phyloP scores from a whole-genome alignment of 345 rosid genomes.

The Pelargonium nanum region DNA sequence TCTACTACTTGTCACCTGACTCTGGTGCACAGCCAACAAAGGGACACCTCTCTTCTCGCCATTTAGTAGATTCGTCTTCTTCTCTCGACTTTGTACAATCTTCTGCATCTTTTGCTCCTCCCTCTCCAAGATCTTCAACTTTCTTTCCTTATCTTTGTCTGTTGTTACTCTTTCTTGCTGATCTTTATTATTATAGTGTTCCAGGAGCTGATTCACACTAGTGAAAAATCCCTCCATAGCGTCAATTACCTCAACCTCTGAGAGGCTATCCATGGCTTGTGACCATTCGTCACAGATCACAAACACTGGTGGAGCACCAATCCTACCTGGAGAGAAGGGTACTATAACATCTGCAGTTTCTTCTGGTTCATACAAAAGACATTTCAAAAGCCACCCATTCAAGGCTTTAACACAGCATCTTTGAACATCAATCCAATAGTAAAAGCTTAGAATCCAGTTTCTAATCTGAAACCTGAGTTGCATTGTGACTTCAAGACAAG shows the following conservation, averaged over 20 bases:
- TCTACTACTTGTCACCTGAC: no score
- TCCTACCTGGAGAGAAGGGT: constrained; percentile 26
- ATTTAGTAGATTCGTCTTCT: constrained; percentile 10
- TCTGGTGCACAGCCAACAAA: no score
- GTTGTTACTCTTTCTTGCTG: constrained; percentile 16
- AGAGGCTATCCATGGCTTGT: constrained; percentile 12
- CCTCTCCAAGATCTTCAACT: constrained; percentile 22
- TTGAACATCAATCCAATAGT: constrained; percentile 46
- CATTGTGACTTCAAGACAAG: constrained; percentile 27
- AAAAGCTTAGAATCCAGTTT: constrained; percentile 39
- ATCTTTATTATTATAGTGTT: constrained; percentile 2
- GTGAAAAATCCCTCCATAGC: constrained; percentile 11
- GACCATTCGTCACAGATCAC: constrained; percentile 27
- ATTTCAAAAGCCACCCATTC: constrained; percentile 53
- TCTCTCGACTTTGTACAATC: constrained; percentile 11
- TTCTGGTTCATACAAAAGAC: constrained; percentile 38
- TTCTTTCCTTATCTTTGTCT: constrained; percentile 25
- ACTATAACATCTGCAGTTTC: constrained; percentile 28
- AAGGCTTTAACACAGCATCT: constrained; percentile 45
- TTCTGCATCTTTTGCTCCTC: constrained; percentile 25
- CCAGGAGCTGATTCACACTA: constrained; percentile 5
- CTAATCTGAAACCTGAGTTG: constrained; percentile 47
- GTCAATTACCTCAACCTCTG: constrained; percentile 17
- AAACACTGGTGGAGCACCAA: constrained; percentile 37
- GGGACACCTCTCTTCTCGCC: no score